Percentiles rank a stretch among this genome's conserved stretches.
Conservation (phyloP, 495 filamentous ascomycete genomes). For the Trichocladium uniseriatum region DNA sequence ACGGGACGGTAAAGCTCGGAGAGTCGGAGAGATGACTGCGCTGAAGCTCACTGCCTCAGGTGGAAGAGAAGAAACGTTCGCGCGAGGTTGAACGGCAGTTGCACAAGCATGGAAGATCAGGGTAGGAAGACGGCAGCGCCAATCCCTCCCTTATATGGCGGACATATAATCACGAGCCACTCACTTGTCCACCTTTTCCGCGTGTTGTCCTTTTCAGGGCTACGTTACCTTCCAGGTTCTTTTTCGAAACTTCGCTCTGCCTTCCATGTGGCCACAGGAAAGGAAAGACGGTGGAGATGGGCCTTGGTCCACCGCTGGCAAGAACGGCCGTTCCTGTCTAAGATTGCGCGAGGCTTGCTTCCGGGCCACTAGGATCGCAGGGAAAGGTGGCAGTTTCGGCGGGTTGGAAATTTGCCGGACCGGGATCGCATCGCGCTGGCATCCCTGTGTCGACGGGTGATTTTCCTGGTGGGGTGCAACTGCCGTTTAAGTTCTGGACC, state of each 20-base stretch:
- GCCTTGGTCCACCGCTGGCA: slow-evolving; percentile 4
- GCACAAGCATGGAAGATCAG: slow-evolving; percentile 4
- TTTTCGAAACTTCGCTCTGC: slow-evolving; percentile 7
- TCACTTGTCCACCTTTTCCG: slow-evolving; percentile 7
- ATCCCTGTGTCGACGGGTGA: background rate
- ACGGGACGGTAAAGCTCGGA: too few species aligned
- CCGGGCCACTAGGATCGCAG: slow-evolving; percentile 23
- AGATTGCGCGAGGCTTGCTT: slow-evolving; percentile 6
- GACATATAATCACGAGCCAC: slow-evolving; percentile 4
- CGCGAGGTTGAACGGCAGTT: background rate
- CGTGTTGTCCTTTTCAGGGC: slow-evolving; percentile 3
- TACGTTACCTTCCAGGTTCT: slow-evolving; percentile 10
- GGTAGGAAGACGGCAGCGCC: background rate
- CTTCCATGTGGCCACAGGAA: slow-evolving; percentile 29
- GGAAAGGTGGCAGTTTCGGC: slow-evolving; percentile 11
- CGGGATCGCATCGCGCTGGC: slow-evolving; percentile 11
- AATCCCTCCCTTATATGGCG: slow-evolving; percentile 20
- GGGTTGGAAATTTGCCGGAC: slow-evolving; percentile 22
- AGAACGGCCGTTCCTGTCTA: background rate
- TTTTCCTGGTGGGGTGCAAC: slow-evolving; percentile 7
- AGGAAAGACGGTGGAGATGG: slow-evolving; percentile 16
- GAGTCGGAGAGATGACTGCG: too few species aligned
- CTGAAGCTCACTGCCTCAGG: too few species aligned
- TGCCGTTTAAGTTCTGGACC: slow-evolving; percentile 12
- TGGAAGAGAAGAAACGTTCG: background rate